Evolutionary conservation across 768 basidiomycete species (phyloP).

Genomic region (Tricholoma sp.): DNA sequence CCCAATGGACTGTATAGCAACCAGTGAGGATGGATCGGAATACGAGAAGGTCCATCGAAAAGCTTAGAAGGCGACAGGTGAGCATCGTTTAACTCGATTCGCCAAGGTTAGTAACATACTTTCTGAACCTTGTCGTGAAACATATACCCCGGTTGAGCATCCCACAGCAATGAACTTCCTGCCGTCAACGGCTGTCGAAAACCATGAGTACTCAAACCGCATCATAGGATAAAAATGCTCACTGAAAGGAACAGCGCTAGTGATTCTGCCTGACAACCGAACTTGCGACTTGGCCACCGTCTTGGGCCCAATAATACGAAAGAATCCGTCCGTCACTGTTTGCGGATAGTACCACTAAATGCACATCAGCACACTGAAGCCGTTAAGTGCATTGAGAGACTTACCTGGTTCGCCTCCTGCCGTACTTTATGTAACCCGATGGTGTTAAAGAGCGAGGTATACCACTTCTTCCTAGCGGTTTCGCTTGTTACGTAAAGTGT

Average conservation of each 20-base stretch:
- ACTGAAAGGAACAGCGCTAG: conserved; percentile 63
- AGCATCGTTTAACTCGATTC: neutral
- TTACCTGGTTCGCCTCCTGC: conserved; percentile 71
- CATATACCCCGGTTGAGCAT: conserved; percentile 66
- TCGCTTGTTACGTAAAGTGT: conserved; percentile 67
- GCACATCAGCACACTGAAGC: neutral
- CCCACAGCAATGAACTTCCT: conserved; percentile 60
- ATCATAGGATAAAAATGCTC: conserved; percentile 16
- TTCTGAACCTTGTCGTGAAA: conserved; percentile 48
- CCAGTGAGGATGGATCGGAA: conserved; percentile 46
- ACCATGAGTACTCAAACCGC: neutral
- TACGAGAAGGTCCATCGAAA: conserved; percentile 53
- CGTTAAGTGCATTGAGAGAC: conserved; percentile 9
- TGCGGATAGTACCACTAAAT: conserved; percentile 64
- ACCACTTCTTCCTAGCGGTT: conserved; percentile 56
- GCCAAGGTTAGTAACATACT: conserved; percentile 34
- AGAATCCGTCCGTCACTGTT: conserved; percentile 54
- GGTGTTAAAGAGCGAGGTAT: conserved; percentile 52
- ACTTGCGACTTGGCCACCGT: conserved; percentile 21
- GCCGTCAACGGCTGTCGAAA: conserved; percentile 38
- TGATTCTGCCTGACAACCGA: conserved; percentile 53
- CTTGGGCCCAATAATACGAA: conserved; percentile 42
- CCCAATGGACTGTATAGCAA: conserved; percentile 44
- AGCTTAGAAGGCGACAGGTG: conserved; percentile 29
- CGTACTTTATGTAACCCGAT: conserved; percentile 57